phyloP scores from a whole-genome alignment of 305 asterid genomes.

The Striga hermonthica region DNA sequence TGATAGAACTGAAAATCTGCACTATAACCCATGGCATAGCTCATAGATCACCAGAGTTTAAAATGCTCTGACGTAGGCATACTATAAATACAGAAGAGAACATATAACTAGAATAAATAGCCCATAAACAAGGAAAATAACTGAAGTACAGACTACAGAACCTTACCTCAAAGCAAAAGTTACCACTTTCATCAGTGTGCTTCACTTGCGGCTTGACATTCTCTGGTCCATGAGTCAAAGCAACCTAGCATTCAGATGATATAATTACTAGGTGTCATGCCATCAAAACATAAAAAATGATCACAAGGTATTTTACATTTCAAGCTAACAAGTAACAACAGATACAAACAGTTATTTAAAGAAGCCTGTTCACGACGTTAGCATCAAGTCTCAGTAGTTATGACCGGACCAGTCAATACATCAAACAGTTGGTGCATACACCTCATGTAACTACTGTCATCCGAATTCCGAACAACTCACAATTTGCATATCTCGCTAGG shows the following conservation, averaged over 20 bases:
- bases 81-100: slow-evolving; percentile 9
- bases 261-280: slow-evolving; percentile 29
- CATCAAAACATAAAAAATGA: slow-evolving; percentile 27
- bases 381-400: slow-evolving; percentile 24
- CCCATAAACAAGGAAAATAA: slow-evolving; percentile 25
- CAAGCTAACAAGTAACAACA: slow-evolving; percentile 9
- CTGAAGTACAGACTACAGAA: slow-evolving; percentile 24
- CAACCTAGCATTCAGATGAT: slow-evolving; percentile 55
- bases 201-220: slow-evolving; percentile 82
- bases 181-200: slow-evolving; percentile 70
- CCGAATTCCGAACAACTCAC: slow-evolving; percentile 17
- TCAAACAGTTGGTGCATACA: slow-evolving; percentile 23
- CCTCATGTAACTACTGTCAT: slow-evolving; percentile 20
- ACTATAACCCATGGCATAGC: slow-evolving; percentile 21
- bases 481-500: slow-evolving; percentile 7
- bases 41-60: slow-evolving; percentile 13
- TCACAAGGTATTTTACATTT: slow-evolving; percentile 17
- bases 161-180: slow-evolving; percentile 88
- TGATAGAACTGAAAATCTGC: slow-evolving; percentile 26
- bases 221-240: slow-evolving; percentile 94
- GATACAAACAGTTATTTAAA: slow-evolving; percentile 17
- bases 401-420: slow-evolving; percentile 29
- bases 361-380: slow-evolving; percentile 7
- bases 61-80: slow-evolving; percentile 23
- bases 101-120: slow-evolving; percentile 17